phyloP scores from a whole-genome alignment of 331 rosid genomes.

The Telfairia occidentalis region DNA sequence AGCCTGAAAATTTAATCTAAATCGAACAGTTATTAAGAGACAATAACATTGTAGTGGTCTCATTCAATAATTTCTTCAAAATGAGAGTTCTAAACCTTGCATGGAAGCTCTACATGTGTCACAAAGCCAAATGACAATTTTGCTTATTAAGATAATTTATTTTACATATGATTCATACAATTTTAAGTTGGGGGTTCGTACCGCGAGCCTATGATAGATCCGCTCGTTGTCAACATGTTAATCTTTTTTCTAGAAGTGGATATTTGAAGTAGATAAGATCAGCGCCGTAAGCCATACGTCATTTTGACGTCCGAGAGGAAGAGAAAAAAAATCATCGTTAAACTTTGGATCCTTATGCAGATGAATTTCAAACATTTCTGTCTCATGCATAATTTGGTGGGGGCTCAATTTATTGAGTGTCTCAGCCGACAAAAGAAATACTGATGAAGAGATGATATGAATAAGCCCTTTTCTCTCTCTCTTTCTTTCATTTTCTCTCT shows the following conservation, averaged over 20 bases:
- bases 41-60: too few species aligned
- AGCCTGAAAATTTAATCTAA: too few species aligned
- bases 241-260: not conserved
- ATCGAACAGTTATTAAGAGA: too few species aligned
- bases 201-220: too few species aligned
- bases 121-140: too few species aligned
- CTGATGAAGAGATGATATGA: not conserved
- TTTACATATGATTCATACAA: too few species aligned
- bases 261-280: not conserved
- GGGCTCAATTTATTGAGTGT: conserved; percentile 1
- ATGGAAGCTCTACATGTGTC: too few species aligned
- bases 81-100: too few species aligned
- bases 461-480: not conserved
- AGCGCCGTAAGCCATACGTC: not conserved
- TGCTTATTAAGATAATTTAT: too few species aligned
- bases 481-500: not conserved
- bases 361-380: not conserved
- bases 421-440: not conserved
- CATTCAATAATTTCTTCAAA: too few species aligned
- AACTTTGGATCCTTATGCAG: not conserved
- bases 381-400: not conserved
- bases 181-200: too few species aligned
- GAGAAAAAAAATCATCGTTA: not conserved
- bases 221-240: too few species aligned
- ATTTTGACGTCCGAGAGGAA: not conserved